Evolutionary conservation across 2,329 filamentous ascomycete genomes (phyloP), one percentile per base, ranked within the genome.

Genomic region (Cercospora sp.): DNA sequence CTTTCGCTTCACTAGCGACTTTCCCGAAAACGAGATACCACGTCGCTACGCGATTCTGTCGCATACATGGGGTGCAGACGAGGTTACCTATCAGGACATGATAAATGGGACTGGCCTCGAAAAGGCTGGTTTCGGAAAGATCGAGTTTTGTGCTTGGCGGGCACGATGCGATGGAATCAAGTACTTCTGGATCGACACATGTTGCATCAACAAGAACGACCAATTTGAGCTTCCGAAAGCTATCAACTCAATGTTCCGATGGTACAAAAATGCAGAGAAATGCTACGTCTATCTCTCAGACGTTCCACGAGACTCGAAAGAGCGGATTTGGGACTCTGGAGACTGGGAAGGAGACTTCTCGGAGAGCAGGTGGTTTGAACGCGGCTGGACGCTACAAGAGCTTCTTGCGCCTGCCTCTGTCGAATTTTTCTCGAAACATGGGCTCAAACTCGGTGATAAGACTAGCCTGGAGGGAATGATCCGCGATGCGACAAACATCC

Each of bases 301-400:
- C 5, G 36, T 39, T n/a, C 36, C 36, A 2, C 13, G 36, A 13
- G 36, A 7, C 13, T 39, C 36, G 4, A 39, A 39, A n/a, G 3
- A 39, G 36, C 33, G 12, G 0, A 6, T 36, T 16, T 5, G 13
- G 5, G 36, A 39, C 1, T 3, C 13, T 39, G 36, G 0, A 7
- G 13, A 39, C 2, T 39, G 36, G 36, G 36, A 16, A 2, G 4
- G 7, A 39, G 36, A 39, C 13, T 39, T 39, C 36, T 1, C 13
- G 13, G 5, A 7, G 12, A 36, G 33, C 33, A 36, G 12, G 6
- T 36, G 33, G 33, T 36, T 36, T 2, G 2, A 36, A 4, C 33
- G 33, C 4, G 33, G 33, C 33, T 36, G 33, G 33, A 36, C 33
- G 4, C 4, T 36, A 3, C 73, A 70, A 63, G 60, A 65, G 26